Evolutionary conservation across 345 rosid genomes (phyloP).

Genomic region (Populus davidiana): DNA sequence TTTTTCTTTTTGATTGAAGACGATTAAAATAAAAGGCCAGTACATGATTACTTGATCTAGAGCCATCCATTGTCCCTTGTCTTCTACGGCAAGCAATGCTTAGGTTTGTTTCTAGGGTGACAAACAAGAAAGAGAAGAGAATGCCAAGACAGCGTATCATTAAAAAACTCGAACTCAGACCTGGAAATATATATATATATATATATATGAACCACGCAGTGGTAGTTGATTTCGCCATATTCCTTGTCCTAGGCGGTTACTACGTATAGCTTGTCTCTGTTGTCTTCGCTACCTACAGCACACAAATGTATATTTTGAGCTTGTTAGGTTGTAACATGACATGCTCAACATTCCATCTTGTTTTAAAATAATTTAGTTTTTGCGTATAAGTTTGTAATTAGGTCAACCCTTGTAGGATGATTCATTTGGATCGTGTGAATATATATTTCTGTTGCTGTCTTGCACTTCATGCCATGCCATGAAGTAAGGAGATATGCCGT

Average conservation of each 20-base stretch:
- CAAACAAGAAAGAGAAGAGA: background rate
- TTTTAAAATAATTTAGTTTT: background rate
- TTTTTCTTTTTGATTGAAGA: background rate
- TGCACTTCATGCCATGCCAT: conserved; percentile 35
- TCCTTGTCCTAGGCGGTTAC: background rate
- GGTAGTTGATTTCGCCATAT: background rate
- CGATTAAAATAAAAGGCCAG: background rate
- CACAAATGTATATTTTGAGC: conserved; percentile 6
- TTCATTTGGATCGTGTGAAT: conserved; percentile 8
- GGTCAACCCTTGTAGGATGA: conserved; percentile 44
- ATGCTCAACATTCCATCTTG: conserved; percentile 7
- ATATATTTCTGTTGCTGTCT: conserved; percentile 15
- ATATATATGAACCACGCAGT: background rate
- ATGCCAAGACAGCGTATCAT: conserved; percentile 1
- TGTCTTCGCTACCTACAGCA: conserved; percentile 20
- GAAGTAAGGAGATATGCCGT: conserved; percentile 20
- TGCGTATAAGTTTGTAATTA: conserved; percentile 1
- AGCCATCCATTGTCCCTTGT: background rate
- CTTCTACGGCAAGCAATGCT: conserved; percentile 10
- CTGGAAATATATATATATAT: background rate
- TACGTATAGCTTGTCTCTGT: background rate
- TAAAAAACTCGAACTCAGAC: background rate
- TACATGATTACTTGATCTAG: background rate
- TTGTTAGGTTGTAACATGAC: background rate
- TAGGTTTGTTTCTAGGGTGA: conserved; percentile 1